Percentiles rank a stretch among this genome's conserved stretches.
phyloP scores from a whole-genome alignment of 2,329 filamentous ascomycete species.

The Lasiodiplodia hormozganensis region DNA sequence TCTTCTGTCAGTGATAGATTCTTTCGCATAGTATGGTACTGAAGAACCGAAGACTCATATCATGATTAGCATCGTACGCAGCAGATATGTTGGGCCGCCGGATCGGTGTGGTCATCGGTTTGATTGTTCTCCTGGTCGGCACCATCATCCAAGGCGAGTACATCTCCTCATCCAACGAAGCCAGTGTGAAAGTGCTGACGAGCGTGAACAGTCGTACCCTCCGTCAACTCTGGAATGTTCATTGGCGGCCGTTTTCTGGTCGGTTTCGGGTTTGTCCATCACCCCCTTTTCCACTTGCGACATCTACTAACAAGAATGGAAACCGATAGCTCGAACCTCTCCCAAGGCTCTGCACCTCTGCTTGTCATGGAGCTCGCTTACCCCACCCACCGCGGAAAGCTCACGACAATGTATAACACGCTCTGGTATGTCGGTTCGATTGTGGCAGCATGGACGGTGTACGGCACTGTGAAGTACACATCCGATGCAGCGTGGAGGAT shows the following conservation, averaged over 20 bases:
- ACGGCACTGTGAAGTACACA: slow-evolving; percentile 34
- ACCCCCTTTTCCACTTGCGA: slow-evolving; percentile 46
- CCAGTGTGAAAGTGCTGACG: not conserved
- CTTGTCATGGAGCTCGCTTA: slow-evolving; percentile 70
- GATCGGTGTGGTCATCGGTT: slow-evolving; percentile 63
- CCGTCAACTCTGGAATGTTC: slow-evolving; percentile 52
- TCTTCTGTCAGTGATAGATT: slow-evolving; percentile 46
- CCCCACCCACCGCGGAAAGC: slow-evolving; percentile 66
- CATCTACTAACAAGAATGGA: not conserved
- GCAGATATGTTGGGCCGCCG: slow-evolving; percentile 45
- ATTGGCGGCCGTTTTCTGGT: slow-evolving; percentile 68
- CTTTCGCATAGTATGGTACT: slow-evolving; percentile 38
- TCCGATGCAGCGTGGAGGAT: slow-evolving; percentile 36
- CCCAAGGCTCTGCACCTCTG: slow-evolving; percentile 54
- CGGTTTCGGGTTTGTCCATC: slow-evolving; percentile 58
- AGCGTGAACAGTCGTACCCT: not conserved
- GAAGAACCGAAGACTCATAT: slow-evolving; percentile 14
- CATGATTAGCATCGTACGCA: slow-evolving; percentile 10
- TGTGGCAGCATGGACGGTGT: slow-evolving; percentile 38
- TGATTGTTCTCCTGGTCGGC: slow-evolving; percentile 59
- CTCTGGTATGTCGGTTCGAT: slow-evolving; percentile 56
- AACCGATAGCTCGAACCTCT: slow-evolving; percentile 50
- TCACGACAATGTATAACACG: slow-evolving; percentile 65
- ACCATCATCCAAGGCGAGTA: slow-evolving; percentile 55
- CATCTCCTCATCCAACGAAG: slow-evolving; percentile 37